Conservation (phyloP, 1,139 yeast genomes). For the Geotrichum armillariae region DNA sequence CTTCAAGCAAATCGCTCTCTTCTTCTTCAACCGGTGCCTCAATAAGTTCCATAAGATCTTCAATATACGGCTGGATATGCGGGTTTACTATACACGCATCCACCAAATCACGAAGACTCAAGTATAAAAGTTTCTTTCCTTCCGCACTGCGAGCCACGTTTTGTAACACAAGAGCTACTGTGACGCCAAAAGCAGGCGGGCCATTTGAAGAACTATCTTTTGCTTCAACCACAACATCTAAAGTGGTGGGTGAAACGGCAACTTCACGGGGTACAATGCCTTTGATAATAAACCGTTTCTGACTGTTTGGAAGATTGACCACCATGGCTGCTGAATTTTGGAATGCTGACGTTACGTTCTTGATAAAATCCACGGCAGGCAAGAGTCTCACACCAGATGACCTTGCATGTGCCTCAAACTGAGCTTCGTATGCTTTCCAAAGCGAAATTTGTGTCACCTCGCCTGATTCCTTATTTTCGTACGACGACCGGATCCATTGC, state of each 20-base stretch:
- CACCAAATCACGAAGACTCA: slow-evolving; percentile 29
- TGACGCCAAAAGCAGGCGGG: slow-evolving; percentile 38
- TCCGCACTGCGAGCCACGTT: slow-evolving; percentile 39
- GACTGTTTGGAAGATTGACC: slow-evolving; percentile 54
- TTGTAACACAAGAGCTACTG: slow-evolving; percentile 41
- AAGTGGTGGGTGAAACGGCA: slow-evolving; percentile 2
- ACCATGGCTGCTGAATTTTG: slow-evolving; percentile 96
- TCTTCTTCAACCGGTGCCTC: slow-evolving; percentile 1
- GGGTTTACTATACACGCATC: slow-evolving; percentile 32
- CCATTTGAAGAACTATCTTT: neutral
- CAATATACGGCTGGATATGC: slow-evolving; percentile 28
- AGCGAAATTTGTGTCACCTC: slow-evolving; percentile 94
- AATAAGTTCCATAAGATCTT: slow-evolving; percentile 27
- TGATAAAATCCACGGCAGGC: slow-evolving; percentile 96
- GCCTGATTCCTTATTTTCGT: slow-evolving; percentile 70
- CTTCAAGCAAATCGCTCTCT: slow-evolving; percentile 4
- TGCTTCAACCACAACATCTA: no score
- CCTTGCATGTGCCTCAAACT: slow-evolving; percentile 58
- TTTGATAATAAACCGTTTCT: slow-evolving; percentile 82
- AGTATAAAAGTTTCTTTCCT: slow-evolving; percentile 35
- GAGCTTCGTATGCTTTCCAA: slow-evolving; percentile 93
- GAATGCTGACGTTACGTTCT: slow-evolving; percentile 88
- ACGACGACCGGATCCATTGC: slow-evolving; percentile 91
- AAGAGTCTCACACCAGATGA: slow-evolving; percentile 54
- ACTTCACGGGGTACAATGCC: slow-evolving; percentile 70